Percentiles rank a stretch among this genome's conserved stretches.
phyloP scores from a whole-genome alignment of 352 stramenopile genomes.

The Phytophthora lateralis region DNA sequence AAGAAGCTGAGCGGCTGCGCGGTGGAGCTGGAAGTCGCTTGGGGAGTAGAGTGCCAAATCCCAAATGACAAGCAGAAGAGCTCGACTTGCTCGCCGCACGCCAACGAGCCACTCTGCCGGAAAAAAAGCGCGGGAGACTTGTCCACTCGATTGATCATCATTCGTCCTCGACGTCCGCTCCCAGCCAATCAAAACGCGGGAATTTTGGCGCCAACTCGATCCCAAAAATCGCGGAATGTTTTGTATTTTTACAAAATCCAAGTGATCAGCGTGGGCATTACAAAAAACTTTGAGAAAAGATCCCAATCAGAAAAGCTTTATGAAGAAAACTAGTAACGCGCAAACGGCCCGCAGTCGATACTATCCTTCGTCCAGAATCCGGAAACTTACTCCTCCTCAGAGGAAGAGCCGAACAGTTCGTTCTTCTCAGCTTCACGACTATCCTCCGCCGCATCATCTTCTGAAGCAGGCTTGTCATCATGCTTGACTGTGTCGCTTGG shows the following conservation, averaged over 20 bases:
- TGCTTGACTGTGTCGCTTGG: constrained; percentile 23
- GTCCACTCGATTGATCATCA: constrained; percentile 25
- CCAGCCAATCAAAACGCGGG: constrained; percentile 10
- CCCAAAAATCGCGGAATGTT: not conserved
- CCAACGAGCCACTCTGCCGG: constrained; percentile 2
- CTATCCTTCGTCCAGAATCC: constrained; percentile 6
- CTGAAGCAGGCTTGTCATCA: constrained; percentile 19
- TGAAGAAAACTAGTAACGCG: constrained; percentile 15
- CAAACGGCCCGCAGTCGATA: constrained; percentile 1
- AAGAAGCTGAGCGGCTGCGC: not conserved
- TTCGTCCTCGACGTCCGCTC: constrained; percentile 4
- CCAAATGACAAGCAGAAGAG: constrained; percentile 31
- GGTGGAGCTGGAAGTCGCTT: constrained; percentile 21
- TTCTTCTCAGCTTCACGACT: constrained; percentile 73
- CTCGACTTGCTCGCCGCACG: constrained; percentile 5
- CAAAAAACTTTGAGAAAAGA: too few relatives aligned
- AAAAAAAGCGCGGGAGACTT: constrained; percentile 8
- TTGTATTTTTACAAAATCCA: not conserved
- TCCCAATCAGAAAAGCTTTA: not conserved
- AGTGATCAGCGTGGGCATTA: not conserved
- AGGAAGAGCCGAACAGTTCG: constrained; percentile 86
- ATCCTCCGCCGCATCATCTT: constrained; percentile 24
- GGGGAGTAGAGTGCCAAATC: constrained; percentile 33
- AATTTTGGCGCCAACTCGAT: constrained; percentile 25
- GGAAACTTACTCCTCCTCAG: constrained; percentile 69